Base-by-base conservation (phyloP, 2,329 filamentous ascomycete species). In the Fusarium stilboides region DNA sequence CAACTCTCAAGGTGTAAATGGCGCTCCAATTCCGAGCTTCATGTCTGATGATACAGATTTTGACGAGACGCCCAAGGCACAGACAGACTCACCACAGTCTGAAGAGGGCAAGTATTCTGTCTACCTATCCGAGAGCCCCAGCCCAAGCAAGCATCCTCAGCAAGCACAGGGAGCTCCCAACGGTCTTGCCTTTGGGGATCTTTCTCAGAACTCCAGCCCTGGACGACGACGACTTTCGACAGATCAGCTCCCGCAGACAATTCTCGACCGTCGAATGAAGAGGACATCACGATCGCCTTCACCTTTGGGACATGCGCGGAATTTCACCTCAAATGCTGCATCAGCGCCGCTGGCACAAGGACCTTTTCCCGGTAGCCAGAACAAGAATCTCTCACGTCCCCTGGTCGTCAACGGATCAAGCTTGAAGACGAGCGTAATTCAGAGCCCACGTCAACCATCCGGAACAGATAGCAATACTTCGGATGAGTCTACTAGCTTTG, bases 201-300 rank as follows among this genome's bases (percentile, higher is more conserved):
- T 85, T 14, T 79, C 79, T 3, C 79, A 77, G 34, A 66, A 68
- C 8, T 67, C 78, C 4, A 75, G 75, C 31, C 79, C 82, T 26
- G 80, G 77, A 26, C 80, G 84, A 40, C 80, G 84, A 31, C 80
- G 85, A 14, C 74, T 85, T 13, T 88, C 87, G 1, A 85, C 85
- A 2, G 87, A 88, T 44, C 84, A 87, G 64, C 76, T 85, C 6
- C 84, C 86, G 0, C 86, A 87, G 71, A 82, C 83, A 13, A 81
- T 88, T 24, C 78, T 88, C 8, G 86, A 88, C 55, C 80, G 84
- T 24, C 79, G 85, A 39, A 87, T 87, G 76, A 82, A 82, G 69
- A 81, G 85, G 37, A 83, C 83, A 3, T 88, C 86, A 3, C 81
- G 86, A 15, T 89, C 87, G 7, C 87, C 86, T 14, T 89, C 87